phyloP scores from a whole-genome alignment of 106 monocot species.

The Dactylorhiza incarnata region DNA sequence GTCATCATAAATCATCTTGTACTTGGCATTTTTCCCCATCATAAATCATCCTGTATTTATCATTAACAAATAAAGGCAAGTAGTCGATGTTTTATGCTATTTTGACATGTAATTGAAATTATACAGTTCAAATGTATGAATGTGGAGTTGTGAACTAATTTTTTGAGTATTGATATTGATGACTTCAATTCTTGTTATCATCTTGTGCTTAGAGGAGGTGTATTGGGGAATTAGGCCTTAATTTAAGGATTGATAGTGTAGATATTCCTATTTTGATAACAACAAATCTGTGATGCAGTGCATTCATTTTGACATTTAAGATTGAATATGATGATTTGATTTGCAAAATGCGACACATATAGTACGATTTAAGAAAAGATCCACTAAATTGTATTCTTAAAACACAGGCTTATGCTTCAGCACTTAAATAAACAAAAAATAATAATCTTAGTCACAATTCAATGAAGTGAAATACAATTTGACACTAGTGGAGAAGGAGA shows the following conservation, averaged over 20 bases:
- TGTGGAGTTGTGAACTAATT: background rate
- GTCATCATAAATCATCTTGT: background rate
- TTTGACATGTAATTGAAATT: background rate
- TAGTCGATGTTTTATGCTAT: background rate
- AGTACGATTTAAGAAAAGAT: background rate
- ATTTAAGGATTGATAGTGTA: background rate
- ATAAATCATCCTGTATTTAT: background rate
- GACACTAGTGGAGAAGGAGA: too few relatives aligned
- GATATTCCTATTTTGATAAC: background rate
- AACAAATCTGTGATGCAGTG: background rate
- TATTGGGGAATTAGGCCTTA: background rate
- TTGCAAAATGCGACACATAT: background rate
- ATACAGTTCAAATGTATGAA: background rate
- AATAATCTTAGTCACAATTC: background rate
- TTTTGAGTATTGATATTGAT: background rate
- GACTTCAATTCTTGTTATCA: background rate
- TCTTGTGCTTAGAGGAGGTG: background rate
- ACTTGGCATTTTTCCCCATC: background rate
- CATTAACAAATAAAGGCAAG: background rate
- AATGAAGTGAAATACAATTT: background rate
- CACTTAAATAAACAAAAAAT: background rate
- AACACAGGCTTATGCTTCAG: too few relatives aligned
- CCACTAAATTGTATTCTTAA: background rate
- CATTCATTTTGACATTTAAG: background rate
- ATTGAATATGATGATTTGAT: conserved; percentile 1